Base-by-base conservation (phyloP, 1,284 basidiomycete genomes). In the Porogramme epimiltina region DNA sequence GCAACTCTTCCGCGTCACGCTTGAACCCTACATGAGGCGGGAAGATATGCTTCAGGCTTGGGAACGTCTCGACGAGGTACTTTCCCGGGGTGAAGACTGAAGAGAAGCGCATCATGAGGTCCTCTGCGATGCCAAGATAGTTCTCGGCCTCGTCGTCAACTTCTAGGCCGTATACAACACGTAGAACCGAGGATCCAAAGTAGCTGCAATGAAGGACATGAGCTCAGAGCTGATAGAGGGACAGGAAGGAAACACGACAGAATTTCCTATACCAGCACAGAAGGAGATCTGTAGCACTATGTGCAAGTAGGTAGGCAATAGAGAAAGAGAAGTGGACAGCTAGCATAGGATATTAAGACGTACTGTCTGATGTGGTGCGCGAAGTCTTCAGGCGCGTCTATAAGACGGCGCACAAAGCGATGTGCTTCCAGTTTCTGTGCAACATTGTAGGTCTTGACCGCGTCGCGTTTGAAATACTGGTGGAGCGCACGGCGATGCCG, bases 61-160 rank as follows among this genome's bases (percentile, higher is more conserved):
- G 55, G 43, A 54, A 45, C 11, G 36, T 40, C 36, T 54, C 55
- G 1, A 57, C 52, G 5, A 57, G 47, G n/a, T 54, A 58, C 36
- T 46, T 49, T 9, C 56, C 56, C 1, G 56, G 56, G 2, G 39
- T 42, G 31, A 54, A 54, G 18, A 39, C 31, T 15, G n/a, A 19
- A 8, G 45, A 37, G 47, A 57, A 57, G 8, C 23, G 43, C 22
- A 28, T 39, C 43, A 54, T 45, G 4, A 48, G 43, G n/a, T 46
- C 42, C 16, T 47, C 49, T 0, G 52, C 55, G 2, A 57, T 47
- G 2, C 18, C 36, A 15, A 54, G 38, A 22, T 54, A 57, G 36
- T 49, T 42, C 4, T 20, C 47, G n/a, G 42, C 31, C 9, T 50
- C 42, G 8, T 37, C 34, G 11, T 71, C 68, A 3, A 64, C 60